Conservation (phyloP, 495 filamentous ascomycete genomes). For the Neurospora sp. region DNA sequence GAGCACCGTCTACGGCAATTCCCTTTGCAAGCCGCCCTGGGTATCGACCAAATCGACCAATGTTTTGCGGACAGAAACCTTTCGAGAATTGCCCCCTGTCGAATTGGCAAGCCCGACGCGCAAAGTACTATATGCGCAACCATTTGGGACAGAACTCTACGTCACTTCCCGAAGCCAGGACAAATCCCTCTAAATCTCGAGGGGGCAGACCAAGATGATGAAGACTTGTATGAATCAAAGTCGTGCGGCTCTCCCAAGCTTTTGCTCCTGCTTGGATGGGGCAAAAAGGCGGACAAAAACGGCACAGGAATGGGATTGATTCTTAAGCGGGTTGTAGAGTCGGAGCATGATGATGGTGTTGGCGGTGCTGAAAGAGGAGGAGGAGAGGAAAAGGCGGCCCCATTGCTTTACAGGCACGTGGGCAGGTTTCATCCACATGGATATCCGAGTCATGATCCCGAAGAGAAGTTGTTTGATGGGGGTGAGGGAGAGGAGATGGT, state of each 20-base stretch:
- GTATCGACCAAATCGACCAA: no score
- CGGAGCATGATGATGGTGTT: background rate
- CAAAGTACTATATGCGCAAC: no score
- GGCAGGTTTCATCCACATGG: background rate
- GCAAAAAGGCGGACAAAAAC: background rate
- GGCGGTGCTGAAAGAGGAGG: background rate
- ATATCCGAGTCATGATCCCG: background rate
- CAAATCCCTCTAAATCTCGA: background rate
- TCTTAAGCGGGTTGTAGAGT: background rate
- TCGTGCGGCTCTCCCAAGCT: background rate
- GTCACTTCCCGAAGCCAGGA: no score
- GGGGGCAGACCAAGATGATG: background rate
- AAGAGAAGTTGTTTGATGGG: background rate
- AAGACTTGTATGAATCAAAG: background rate
- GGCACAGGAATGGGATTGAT: background rate
- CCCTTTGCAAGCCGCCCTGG: no score
- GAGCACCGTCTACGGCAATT: no score
- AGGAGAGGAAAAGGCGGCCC: background rate
- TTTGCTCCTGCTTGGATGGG: background rate
- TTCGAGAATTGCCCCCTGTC: no score
- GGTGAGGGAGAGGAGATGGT: background rate
- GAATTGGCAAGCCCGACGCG: no score
- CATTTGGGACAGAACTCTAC: no score
- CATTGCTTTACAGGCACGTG: background rate
- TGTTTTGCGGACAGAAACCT: no score